Evolutionary conservation across 129 eudicot genomes (phyloP).

Genomic region (Lactuca sativa): DNA sequence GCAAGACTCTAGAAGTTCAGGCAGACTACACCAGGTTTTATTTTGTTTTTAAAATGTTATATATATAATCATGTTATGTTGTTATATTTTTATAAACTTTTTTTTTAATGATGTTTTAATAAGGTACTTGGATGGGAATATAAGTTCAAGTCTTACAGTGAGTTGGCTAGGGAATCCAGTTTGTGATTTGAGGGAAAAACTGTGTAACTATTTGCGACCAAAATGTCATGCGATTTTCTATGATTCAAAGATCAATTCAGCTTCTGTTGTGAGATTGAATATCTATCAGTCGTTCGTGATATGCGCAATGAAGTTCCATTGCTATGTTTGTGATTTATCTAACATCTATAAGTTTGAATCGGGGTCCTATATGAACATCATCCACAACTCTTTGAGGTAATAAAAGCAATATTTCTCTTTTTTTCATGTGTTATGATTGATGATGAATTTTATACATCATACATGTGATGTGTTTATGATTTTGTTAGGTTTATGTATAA

Average conservation of each 20-base stretch:
- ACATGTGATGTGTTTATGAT: neutral
- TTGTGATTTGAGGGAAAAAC: constrained; percentile 43
- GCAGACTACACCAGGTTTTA: constrained; percentile 88
- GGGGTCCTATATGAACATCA: constrained; percentile 35
- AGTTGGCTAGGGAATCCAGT: constrained; percentile 51
- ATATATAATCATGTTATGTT: constrained; percentile 1
- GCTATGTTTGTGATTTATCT: constrained; percentile 53
- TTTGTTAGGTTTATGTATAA: constrained; percentile 64
- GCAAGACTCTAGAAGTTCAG: constrained; percentile 83
- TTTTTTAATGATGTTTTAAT: neutral
- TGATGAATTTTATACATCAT: neutral
- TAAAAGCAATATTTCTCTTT: neutral
- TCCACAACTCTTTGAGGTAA: constrained; percentile 66
- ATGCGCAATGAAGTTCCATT: constrained; percentile 92
- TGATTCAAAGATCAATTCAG: constrained; percentile 75
- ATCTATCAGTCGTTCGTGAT: constrained; percentile 78
- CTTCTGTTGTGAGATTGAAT: constrained; percentile 68
- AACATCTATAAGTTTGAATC: constrained; percentile 37
- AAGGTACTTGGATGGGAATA: constrained; percentile 63
- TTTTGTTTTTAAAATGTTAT: neutral
- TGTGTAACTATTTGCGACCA: constrained; percentile 66
- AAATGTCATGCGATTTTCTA: constrained; percentile 90
- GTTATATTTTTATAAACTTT: neutral
- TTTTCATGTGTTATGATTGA: neutral
- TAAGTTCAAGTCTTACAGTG: constrained; percentile 75